Base-by-base conservation (phyloP, 2,329 filamentous ascomycete genomes). In the Clarireedia paspali region DNA sequence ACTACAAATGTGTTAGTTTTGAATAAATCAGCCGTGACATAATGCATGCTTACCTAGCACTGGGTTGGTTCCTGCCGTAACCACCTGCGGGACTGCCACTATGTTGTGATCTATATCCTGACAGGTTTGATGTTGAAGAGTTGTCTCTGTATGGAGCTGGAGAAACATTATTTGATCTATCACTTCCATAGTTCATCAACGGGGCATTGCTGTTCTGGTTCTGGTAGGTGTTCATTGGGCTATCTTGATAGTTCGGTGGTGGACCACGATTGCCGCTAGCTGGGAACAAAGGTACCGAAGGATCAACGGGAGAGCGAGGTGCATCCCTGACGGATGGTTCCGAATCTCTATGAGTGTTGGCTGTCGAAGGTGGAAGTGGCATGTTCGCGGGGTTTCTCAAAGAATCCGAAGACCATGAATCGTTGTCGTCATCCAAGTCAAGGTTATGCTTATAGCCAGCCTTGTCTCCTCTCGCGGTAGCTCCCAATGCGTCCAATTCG, bases 401-500 rank as follows among this genome's bases (percentile, higher is more conserved):
- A 9, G 83, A 81, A 39, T 77, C 79, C 20, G 81, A 82, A 4
- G 82, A 84, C 70, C 84, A 82, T 27, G 83, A 86, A 47, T 84
- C 82, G 47, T 82, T 82, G 57, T 91, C 88, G 57, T 90, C 87
- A 57, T 91, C 84, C 53, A 89, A 79, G 61, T 85, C 83, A 27
- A 83, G 75, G 34, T 75, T 75, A 54, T 77, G 74, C 65, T 81
- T 82, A 63, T 80, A 79, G 47, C 78, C 79, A 53, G 69, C 68
- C 72, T 89, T 88, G 69, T 95, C 91, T 57, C 91, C 91, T 67
- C 91, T 86, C 36, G 91, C 91, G 5, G 91, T 95, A 15, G 88
- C 89, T 62, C 89, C 91, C 56, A 96, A 76, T 7, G 91, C 91
- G 70, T 96, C 91, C 50, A 96, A 80, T 73, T 96, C 91, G 6